A percentile compares a stretch with the other conserved stretches of the same genome.
These are phyloP conservation scores for Rutstroemia sp. DNA, from an alignment of 2,329 filamentous ascomycete species.

Conservation along the genomic window DNA sequence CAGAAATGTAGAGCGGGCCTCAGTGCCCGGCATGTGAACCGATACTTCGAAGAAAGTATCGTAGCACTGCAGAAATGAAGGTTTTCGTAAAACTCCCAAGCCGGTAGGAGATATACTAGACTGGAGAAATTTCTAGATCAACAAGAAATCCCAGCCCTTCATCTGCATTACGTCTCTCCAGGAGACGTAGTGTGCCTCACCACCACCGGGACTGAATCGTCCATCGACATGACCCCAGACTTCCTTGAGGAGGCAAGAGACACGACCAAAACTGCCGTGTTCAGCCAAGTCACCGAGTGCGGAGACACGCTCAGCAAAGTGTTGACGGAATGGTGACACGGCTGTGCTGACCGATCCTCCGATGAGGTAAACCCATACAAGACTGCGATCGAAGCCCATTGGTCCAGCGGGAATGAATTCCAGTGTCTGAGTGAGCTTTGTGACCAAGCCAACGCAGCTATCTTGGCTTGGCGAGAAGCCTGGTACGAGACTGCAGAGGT, in stretches of 20 bases:
- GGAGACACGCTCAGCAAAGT: slow-evolving; percentile 68
- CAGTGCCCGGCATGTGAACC: not conserved
- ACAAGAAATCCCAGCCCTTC: slow-evolving; percentile 86
- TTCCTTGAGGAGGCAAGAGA: slow-evolving; percentile 70
- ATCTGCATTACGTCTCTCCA: slow-evolving; percentile 92
- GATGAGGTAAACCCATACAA: slow-evolving; percentile 90
- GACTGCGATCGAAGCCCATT: slow-evolving; percentile 78
- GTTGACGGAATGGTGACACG: slow-evolving; percentile 65
- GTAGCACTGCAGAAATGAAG: slow-evolving; percentile 5
- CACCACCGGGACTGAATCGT: slow-evolving; percentile 30
- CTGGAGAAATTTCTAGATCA: slow-evolving; percentile 53
- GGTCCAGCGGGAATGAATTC: slow-evolving; percentile 75
- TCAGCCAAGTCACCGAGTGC: slow-evolving; percentile 70
- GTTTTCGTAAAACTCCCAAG: slow-evolving; percentile 16
- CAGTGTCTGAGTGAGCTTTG: slow-evolving; percentile 69
- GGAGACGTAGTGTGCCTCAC: slow-evolving; percentile 63
- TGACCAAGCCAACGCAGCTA: slow-evolving; percentile 69
- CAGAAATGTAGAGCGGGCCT: not conserved
- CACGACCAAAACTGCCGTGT: slow-evolving; percentile 79
- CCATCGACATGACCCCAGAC: slow-evolving; percentile 72
- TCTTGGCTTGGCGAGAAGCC: slow-evolving; percentile 71
- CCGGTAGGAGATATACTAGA: slow-evolving; percentile 16
- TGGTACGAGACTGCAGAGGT: slow-evolving; percentile 91
- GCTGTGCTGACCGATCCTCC: slow-evolving; percentile 71
- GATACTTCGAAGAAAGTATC: slow-evolving; percentile 1